Base-by-base conservation (phyloP, 352 stramenopile genomes). In the Pelagophyceae sp. region DNA sequence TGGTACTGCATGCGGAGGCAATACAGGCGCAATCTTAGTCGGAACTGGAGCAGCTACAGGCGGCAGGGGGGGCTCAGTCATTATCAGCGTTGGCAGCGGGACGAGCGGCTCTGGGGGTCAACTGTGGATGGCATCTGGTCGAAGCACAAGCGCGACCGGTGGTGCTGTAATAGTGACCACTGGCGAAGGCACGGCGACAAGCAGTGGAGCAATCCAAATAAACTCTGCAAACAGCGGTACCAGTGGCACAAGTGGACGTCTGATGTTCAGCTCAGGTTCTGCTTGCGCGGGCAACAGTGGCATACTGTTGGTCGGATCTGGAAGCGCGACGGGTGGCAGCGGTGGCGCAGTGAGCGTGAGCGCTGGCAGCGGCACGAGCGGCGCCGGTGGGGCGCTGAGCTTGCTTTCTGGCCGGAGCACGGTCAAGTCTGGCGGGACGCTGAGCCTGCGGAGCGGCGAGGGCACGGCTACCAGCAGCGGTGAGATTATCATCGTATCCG, bases 301-400 rank as follows among this genome's bases (percentile, higher is more conserved):
- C 27, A 61, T 80, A 23, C 85, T 95, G 61, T 79, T 79, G 3
- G 54, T 96, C 11, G 82, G 75, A 20, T 93, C 89, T 15, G 90
- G 90, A 31, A 60, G 51, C 29, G 87, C 89, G 15, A 79, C 72
- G 19, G 85, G 81, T 45, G 88, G 88, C 2, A 83, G 83, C 40
- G 89, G 88, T 31, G 90, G 90, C 35, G 86, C 85, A 61, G 85
- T 95, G 54, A 83, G 83, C 77, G 72, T 91, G 27, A 76, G 69
- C 0, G 87, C 92, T 74, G 88, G 89, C 29, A 77, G 40, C 40
- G 90, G 89, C 25, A 80, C 72, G 38, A 63, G 70, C 37, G 67
- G 75, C n/a, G 38, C 27, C 23, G 78, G 76, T 72, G 90, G 88
- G 27, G 80, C 79, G 60, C 80, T 93, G 45, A 79, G 77, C 38